Base-by-base conservation (phyloP, 1,139 yeast species). In the Hansenula sp. region DNA sequence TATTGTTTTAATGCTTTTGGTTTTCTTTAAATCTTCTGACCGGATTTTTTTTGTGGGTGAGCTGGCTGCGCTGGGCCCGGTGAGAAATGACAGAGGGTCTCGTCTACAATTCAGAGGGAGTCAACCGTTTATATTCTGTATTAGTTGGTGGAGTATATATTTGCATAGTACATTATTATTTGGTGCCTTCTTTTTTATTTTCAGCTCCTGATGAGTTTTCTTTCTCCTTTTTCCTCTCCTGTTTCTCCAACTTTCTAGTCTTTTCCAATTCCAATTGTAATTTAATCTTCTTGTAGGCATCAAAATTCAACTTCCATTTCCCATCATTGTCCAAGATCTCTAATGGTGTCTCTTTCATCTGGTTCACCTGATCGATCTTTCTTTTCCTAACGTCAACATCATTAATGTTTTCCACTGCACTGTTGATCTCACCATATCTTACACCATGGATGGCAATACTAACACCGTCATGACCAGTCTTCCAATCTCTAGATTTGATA, bases 401-500 rank as follows among this genome's bases (percentile, higher is more conserved):
- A 31, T 57, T 57, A 19, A 49, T 33, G 15, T 44, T 41, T 11
- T 55, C 59, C 13, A 51, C 52, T 5, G 59, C 50, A 34, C 58
- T 54, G 16, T 49, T 48, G 46, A 54, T 51, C 16, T 58, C 63
- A 10, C 63, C 67, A 41, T 67, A 64, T 41, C 64, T 57, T 38
- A 83, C 80, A 39, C 72, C 75, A 50, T 72, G 76, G 10, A 88
- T 67, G 11, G 80, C 78, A 46, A 72, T 67, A 24, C 91, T 82
- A 38, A 79, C 73, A 5, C 96, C 96, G 52, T 80, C 84, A 59
- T 88, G 96, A 13, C 64, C 65, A 18, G 70, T 59, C 4, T 61
- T 60, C 97, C 97, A 91, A 2, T 78, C 65, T 44, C 97, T 72
- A 1, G 96, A 81, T 55, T 81, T 78, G 48, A 90, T 65, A 2